phyloP scores from a whole-genome alignment of 2,329 filamentous ascomycete genomes.

The Diaporthe aspalathi region DNA sequence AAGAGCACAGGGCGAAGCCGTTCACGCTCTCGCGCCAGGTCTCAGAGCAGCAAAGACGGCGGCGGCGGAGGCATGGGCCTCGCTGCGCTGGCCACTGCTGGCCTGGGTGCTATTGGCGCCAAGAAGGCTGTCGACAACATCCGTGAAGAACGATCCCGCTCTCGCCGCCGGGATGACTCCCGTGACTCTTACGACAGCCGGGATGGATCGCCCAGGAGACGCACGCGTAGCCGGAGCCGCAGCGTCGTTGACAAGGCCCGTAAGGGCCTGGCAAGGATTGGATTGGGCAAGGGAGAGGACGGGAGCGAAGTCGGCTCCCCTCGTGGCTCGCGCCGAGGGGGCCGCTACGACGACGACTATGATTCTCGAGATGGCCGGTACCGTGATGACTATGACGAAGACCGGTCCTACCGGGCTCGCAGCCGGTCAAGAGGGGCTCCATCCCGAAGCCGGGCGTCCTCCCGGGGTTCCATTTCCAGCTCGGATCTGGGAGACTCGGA shows the following conservation, averaged over 20 bases:
- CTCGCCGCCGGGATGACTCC: slow-evolving; percentile 57
- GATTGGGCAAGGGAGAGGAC: slow-evolving; percentile 63
- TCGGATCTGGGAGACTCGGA: slow-evolving; percentile 69
- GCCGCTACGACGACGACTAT: slow-evolving; percentile 55
- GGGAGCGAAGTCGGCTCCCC: slow-evolving; percentile 42
- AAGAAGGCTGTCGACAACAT: slow-evolving; percentile 66
- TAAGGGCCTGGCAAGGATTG: slow-evolving; percentile 70
- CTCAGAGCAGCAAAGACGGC: slow-evolving; percentile 62
- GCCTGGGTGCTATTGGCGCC: slow-evolving; percentile 68
- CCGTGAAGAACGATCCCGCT: slow-evolving; percentile 57
- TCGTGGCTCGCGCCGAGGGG: slow-evolving; percentile 43
- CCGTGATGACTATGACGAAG: slow-evolving; percentile 59
- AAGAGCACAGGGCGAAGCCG: slow-evolving; percentile 71
- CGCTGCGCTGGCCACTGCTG: slow-evolving; percentile 73
- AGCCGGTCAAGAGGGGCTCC: slow-evolving; percentile 54
- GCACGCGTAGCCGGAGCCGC: slow-evolving; percentile 62
- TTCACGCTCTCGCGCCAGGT: slow-evolving; percentile 76
- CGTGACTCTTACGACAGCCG: slow-evolving; percentile 59
- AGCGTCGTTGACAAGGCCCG: slow-evolving; percentile 74
- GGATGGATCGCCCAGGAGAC: slow-evolving; percentile 53
- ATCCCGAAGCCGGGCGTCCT: slow-evolving; percentile 48
- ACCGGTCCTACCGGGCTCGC: slow-evolving; percentile 54
- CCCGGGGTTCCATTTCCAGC: slow-evolving; percentile 61
- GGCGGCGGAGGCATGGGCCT: slow-evolving; percentile 62
- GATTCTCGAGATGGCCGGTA: slow-evolving; percentile 53